Base-by-base conservation (phyloP, 257 asterid species). In the Solanum pennellii region DNA sequence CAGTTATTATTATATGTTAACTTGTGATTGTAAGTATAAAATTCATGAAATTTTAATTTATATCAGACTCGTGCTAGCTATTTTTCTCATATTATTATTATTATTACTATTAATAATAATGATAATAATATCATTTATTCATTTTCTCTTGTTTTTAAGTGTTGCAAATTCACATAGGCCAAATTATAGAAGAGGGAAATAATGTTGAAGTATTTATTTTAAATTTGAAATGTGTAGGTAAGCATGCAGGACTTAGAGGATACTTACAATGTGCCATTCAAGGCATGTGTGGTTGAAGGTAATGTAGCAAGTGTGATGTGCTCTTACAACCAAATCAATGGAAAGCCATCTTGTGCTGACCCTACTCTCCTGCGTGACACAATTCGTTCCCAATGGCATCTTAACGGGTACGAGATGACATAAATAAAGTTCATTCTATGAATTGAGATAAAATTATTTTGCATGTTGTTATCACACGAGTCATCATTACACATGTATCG, bases 221-320 rank as follows among this genome's bases (percentile, higher is more conserved):
- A 15, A 15, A 44, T 27, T 49, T 80, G 9, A 27, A 80, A 18
- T 88, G 41, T 86, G 60, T 89, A 96, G 98, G 99, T 97, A 27
- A 95, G 93, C 90, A 93, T 86, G 87, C 99, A 94, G 62, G 99
- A 97, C 87, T 85, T 97, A 84, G 99, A 95, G 88, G 99, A 97
- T 83, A 97, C 99, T 11, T 97, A 94, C 87, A 94, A 97, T 83
- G 98, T 97, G 79, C 99, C 99, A 3, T 97, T 97, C 90, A 97
- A 93, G 87, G 98, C 96, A 6, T 97, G 99, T 89, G 98, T 97
- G 47, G 65, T 72, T 59, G 98, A 97, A 84, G 99, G 99, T 1
- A 92, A 83, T 84, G 99, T 95, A 25, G 99, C 99, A 1, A 97
- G 99, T 89, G 94, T 97, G 2, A 97, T 97, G 99, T 97, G 99